Percentiles rank a stretch among this genome's conserved stretches.
These are phyloP conservation scores for Cyberlindnera xishuangbannaensis DNA, from an alignment of 805 yeast species.

Conservation along the genomic window DNA sequence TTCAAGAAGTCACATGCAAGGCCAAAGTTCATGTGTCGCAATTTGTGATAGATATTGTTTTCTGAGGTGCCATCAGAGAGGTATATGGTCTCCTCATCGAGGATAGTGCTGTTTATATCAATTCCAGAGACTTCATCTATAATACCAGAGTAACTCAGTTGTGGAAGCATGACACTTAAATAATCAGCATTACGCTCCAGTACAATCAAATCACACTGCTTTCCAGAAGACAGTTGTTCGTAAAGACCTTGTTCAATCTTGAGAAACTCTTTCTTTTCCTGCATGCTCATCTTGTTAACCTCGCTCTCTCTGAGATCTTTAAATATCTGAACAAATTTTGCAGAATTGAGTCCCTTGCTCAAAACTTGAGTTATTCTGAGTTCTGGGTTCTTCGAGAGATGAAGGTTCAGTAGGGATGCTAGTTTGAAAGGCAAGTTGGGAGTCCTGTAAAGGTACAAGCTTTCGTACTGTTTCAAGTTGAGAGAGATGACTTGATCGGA, in stretches of 20 bases:
- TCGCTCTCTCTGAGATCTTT: constrained; percentile 27
- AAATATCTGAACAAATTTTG: constrained; percentile 39
- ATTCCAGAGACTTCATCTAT: constrained; percentile 65
- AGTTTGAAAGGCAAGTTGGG: constrained; percentile 25
- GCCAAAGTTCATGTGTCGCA: constrained; percentile 64
- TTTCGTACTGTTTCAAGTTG: constrained; percentile 18
- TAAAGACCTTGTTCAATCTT: constrained; percentile 25
- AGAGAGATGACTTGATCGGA: constrained; percentile 11
- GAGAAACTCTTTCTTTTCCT: constrained; percentile 26
- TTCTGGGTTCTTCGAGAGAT: constrained; percentile 40
- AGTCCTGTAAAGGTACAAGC: constrained; percentile 35
- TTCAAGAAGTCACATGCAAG: constrained; percentile 72
- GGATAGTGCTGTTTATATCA: constrained; percentile 31
- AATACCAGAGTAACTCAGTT: constrained; percentile 77
- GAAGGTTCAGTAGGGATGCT: constrained; percentile 37
- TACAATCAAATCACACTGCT: constrained; percentile 66
- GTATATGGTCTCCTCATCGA: constrained; percentile 20
- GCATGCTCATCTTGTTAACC: constrained; percentile 29
- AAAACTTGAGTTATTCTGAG: constrained; percentile 44
- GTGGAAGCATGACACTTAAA: constrained; percentile 65
- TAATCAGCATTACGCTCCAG: constrained; percentile 76
- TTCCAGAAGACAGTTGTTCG: constrained; percentile 33
- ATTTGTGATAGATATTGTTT: constrained; percentile 23
- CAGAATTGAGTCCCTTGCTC: constrained; percentile 53
- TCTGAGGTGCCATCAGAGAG: constrained; percentile 7